Conservation (phyloP, 495 filamentous ascomycete species). For the Penicillium maclennaniae region DNA sequence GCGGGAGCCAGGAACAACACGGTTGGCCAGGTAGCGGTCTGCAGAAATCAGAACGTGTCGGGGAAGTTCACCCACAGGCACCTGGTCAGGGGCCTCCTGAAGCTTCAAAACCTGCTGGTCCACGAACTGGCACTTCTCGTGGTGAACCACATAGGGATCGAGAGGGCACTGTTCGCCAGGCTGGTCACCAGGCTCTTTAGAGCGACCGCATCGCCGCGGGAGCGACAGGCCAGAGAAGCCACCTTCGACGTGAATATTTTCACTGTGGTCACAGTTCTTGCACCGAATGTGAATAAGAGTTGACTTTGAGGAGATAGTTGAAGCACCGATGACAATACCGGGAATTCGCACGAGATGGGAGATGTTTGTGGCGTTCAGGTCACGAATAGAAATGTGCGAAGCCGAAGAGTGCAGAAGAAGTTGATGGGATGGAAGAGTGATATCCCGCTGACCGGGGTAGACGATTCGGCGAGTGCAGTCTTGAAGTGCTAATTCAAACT, state of each 20-base stretch:
- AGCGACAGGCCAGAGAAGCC: slow-evolving; percentile 85
- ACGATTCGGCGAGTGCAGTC: slow-evolving; percentile 91
- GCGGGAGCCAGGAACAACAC: slow-evolving; percentile 90
- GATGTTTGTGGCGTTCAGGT: slow-evolving; percentile 88
- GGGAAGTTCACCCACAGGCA: slow-evolving; percentile 94
- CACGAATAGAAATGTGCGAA: slow-evolving; percentile 87
- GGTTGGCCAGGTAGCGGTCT: slow-evolving; percentile 92
- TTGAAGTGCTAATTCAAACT: slow-evolving; percentile 91
- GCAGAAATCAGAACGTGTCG: slow-evolving; percentile 92
- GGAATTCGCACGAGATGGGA: slow-evolving; percentile 93
- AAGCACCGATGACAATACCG: slow-evolving; percentile 96
- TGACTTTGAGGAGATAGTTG: slow-evolving; percentile 92
- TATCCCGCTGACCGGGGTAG: slow-evolving; percentile 66
- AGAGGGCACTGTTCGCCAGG: slow-evolving; percentile 72
- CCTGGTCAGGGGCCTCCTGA: slow-evolving; percentile 96
- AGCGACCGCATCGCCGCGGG: slow-evolving; percentile 69
- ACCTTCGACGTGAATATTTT: slow-evolving; percentile 68
- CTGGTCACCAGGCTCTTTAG: slow-evolving; percentile 53
- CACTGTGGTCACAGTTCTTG: slow-evolving; percentile 73
- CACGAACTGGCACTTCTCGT: slow-evolving; percentile 93
- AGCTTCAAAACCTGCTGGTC: slow-evolving; percentile 98
- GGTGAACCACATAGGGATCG: slow-evolving; percentile 92
- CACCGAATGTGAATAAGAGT: slow-evolving; percentile 85
- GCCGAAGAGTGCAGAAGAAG: slow-evolving; percentile 91
- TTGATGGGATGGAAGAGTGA: slow-evolving; percentile 79